Evolutionary conservation across 352 stramenopile species (phyloP).

Genomic region (Peronospora destructor): DNA sequence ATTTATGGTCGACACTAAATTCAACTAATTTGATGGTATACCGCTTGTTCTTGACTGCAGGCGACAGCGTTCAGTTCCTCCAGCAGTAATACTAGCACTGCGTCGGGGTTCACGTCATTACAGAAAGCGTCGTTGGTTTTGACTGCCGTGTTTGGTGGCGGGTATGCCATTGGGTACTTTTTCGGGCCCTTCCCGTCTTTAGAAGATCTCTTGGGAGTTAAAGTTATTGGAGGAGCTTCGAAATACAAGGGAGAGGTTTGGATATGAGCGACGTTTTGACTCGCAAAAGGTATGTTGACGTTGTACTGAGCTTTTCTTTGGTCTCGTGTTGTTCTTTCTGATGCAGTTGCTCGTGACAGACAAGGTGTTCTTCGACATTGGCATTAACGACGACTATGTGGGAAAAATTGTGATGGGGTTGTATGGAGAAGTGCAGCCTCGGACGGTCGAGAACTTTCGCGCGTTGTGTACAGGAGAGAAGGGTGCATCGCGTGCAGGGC

Average conservation of each 20-base stretch:
- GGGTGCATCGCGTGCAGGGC: constrained; percentile 75
- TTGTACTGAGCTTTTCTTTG: neutral
- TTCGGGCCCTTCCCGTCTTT: constrained; percentile 59
- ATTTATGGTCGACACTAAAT: neutral
- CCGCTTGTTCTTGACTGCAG: neutral
- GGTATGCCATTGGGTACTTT: constrained; percentile 63
- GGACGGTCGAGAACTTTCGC: constrained; percentile 75
- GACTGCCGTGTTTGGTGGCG: constrained; percentile 46
- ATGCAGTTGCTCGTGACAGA: constrained; percentile 53
- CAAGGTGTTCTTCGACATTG: constrained; percentile 95
- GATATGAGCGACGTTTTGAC: neutral
- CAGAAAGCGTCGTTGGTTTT: constrained; percentile 43
- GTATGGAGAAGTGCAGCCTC: constrained; percentile 72
- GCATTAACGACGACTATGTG: constrained; percentile 89
- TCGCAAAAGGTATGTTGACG: neutral
- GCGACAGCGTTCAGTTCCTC: constrained; percentile 28
- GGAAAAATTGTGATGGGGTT: constrained; percentile 79
- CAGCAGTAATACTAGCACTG: constrained; percentile 4
- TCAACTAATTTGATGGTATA: neutral
- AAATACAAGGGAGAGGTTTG: constrained; percentile 45
- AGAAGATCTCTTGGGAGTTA: constrained; percentile 47
- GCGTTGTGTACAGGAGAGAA: constrained; percentile 76
- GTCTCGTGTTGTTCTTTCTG: neutral
- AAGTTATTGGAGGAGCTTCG: constrained; percentile 23
- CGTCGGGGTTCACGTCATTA: constrained; percentile 32